Evolutionary conservation across 495 filamentous ascomycete species (phyloP), one percentile per base, ranked within the genome.

Genomic region (Chaetomium fimeti): DNA sequence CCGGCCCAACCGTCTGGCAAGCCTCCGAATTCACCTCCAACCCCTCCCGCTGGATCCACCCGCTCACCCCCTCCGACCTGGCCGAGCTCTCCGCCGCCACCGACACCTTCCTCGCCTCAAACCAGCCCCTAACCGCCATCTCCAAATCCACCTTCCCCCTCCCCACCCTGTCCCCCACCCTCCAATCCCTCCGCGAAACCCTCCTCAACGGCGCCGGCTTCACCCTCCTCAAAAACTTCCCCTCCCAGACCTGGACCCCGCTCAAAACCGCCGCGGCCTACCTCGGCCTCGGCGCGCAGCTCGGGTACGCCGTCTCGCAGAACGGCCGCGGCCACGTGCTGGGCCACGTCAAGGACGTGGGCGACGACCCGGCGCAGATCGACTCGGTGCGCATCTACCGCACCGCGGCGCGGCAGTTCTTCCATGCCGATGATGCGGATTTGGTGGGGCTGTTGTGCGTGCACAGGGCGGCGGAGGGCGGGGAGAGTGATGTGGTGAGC

Each of bases 261-360:
- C 81, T 84, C 65, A 96, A 94, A 76, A 89, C 86, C 15, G 91
- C 92, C 25, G 85, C 89, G 29, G 91, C 90, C 24, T 96, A 95
- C 76, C 92, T 96, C 88, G 92, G 92, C 38, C 79, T 96, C 2
- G 91, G 91, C n/a, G 88, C 89, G 3, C 85, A 93, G 69, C 81
- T 97, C 5, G 92, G 92, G 42, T 92, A 95, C 76, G 91, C 92
- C 62, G 83, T 92, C 43, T 89, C 85, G 45, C 92, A 97, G 71
- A 97, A 97, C 77, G 85, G 86, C 9, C 84, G 84, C 49, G 92
- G 92, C n/a, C 92, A 96, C 74, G 89, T 96, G 16, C 81, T 96
- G 12, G 92, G 92, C 3, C 92, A 97, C 74, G 92, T 96, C 72
- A 92, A 96, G 76, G 90, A 95, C 76, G 81, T 96, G 4, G 89